phyloP scores from a whole-genome alignment of 179 eudicot species.

The Silene vulgaris region DNA sequence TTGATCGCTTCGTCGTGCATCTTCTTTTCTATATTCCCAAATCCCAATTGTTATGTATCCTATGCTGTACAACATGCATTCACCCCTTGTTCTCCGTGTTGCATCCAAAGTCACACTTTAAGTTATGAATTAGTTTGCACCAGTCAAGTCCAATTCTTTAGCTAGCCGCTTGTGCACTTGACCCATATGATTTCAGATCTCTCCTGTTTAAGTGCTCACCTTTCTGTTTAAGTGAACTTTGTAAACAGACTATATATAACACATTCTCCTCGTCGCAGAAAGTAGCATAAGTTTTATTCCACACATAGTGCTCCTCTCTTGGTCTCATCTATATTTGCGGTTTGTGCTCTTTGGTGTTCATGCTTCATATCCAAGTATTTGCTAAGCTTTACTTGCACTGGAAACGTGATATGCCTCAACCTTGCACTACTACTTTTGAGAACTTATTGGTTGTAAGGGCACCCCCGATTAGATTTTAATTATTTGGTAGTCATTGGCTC shows the following conservation, averaged over 20 bases:
- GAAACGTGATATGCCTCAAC: too few species aligned
- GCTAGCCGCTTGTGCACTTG: too few species aligned
- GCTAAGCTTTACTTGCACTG: too few species aligned
- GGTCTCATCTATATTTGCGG: background rate
- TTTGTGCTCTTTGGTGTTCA: background rate
- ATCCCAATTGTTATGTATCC: background rate
- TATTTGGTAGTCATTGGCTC: background rate
- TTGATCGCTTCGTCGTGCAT: too few species aligned
- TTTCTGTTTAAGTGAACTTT: constrained; percentile 1
- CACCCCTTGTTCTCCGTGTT: background rate
- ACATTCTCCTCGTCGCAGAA: background rate
- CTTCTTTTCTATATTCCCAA: too few species aligned
- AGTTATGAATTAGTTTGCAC: too few species aligned
- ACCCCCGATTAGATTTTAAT: too few species aligned
- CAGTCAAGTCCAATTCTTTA: too few species aligned
- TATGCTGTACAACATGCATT: background rate
- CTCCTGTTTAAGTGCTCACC: background rate
- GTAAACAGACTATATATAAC: background rate
- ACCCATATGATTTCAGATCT: too few species aligned
- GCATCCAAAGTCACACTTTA: too few species aligned
- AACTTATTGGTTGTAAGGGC: background rate
- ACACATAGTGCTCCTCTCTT: background rate
- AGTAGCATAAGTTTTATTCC: background rate
- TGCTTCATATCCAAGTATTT: too few species aligned
- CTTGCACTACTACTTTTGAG: background rate